Conservation (phyloP, 2,329 filamentous ascomycete species). For the Aspergillus nomiae region DNA sequence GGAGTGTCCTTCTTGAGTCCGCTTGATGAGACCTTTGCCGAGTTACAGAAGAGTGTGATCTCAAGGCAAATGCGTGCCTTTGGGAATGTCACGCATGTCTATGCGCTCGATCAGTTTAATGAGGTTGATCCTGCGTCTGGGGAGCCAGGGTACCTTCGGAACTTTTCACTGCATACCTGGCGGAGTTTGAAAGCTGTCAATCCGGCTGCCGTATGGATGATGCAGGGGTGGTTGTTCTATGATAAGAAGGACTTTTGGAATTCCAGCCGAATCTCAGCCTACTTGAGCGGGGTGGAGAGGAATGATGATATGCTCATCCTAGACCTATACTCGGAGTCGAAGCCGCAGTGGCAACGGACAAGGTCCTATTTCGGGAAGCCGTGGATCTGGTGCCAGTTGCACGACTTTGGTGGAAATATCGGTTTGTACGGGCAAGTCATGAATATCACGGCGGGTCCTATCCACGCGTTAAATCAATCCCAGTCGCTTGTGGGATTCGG, state of each 20-base stretch:
- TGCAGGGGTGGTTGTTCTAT: conserved; percentile 59
- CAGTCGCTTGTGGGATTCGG: not conserved
- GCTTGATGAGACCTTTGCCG: not conserved
- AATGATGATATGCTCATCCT: conserved; percentile 42
- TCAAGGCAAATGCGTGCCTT: not conserved
- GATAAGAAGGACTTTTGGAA: conserved; percentile 53
- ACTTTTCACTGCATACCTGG: not conserved
- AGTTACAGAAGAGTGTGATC: not conserved
- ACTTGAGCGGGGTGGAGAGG: not conserved
- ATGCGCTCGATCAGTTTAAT: not conserved
- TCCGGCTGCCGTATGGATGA: conserved; percentile 53
- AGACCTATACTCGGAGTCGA: conserved; percentile 53
- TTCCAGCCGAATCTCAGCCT: not conserved
- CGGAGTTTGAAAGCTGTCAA: conserved; percentile 49
- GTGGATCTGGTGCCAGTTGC: conserved; percentile 58
- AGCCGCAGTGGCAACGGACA: conserved; percentile 50
- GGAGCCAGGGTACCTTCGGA: not conserved
- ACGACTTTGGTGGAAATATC: conserved; percentile 54
- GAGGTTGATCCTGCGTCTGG: not conserved
- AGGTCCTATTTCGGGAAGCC: conserved; percentile 54
- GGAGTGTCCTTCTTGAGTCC: not conserved
- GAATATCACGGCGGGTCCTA: conserved; percentile 43
- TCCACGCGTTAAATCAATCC: not conserved
- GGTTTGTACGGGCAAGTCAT: conserved; percentile 54
- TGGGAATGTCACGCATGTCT: not conserved